phyloP scores from a whole-genome alignment of 2,329 filamentous ascomycete species.

The Xylogone sp. region DNA sequence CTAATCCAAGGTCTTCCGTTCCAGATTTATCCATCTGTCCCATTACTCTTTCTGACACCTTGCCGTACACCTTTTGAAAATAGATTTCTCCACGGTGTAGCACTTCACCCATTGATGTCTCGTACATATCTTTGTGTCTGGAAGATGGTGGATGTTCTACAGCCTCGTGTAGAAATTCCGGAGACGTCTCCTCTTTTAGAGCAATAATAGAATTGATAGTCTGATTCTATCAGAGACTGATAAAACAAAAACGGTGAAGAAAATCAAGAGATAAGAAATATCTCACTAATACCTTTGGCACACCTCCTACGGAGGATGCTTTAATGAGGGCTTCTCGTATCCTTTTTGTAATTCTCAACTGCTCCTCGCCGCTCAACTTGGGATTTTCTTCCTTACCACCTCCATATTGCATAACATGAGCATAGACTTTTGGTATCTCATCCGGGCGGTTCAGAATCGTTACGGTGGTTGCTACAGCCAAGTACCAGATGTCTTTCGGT shows the following conservation, averaged over 20 bases:
- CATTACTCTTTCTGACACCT: conserved; percentile 44
- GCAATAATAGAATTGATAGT: conserved; percentile 44
- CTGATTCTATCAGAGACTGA: conserved; percentile 18
- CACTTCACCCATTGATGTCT: conserved; percentile 30
- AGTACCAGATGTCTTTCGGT: conserved; percentile 45
- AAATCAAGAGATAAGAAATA: background rate
- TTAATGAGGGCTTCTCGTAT: conserved; percentile 48
- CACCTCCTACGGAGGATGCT: conserved; percentile 41
- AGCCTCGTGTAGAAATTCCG: conserved; percentile 36
- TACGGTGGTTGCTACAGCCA: conserved; percentile 41
- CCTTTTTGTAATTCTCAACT: conserved; percentile 36
- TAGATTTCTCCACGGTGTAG: conserved; percentile 41
- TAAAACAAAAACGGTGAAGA: background rate
- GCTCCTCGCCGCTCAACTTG: no score
- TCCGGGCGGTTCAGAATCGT: conserved; percentile 45
- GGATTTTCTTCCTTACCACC: no score
- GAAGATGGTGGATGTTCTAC: conserved; percentile 32
- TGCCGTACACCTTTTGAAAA: conserved; percentile 47
- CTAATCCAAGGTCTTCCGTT: conserved; percentile 45
- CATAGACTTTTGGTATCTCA: conserved; percentile 42
- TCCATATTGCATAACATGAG: conserved; percentile 34
- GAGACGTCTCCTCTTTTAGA: conserved; percentile 40
- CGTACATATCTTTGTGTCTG: conserved; percentile 35
- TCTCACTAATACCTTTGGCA: conserved; percentile 42
- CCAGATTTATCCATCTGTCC: conserved; percentile 44